Evolutionary conservation across 2,329 filamentous ascomycete species (phyloP), one percentile per base, ranked within the genome.

Genomic region (Westerdykella ornata): DNA sequence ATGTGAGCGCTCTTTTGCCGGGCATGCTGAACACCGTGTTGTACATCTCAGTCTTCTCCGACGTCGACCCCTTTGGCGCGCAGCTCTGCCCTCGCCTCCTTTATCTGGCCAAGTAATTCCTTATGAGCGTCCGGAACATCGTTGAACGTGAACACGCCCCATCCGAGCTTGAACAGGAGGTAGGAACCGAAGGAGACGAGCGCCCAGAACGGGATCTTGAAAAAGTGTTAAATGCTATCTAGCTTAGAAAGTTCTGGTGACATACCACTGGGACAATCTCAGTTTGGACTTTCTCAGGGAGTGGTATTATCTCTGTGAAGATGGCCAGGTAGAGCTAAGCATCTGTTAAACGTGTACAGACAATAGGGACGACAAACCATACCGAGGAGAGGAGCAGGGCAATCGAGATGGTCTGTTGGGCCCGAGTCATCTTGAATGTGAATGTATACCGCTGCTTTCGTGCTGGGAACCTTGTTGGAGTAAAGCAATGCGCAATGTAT

Each of bases 101-200:
- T 77, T 61, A 94, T 92, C 71, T 97, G 85, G 56, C 72, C 74
- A 76, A 92, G 88, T 56, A 98, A 73, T 70, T 96, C 89, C 64
- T 82, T 80, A 69, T 97, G 85, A 39, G 92, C 92, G 47, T 87
- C 78, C 41, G 90, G 89, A 37, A 94, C 88, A 68, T 97, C 89
- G 74, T 95, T 92, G 77, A 98, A 98, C 43, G 88, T 95, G 64
- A 95, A 76, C 56, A 98, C 86, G 51, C 92, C 92, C 73, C 81
- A 85, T 58, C 92, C 92, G 48, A 98, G 84, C 57, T 88, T 87
- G 72, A 84, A 88, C 51, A 98, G 83, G 15, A 98, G 82, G 70
- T 88, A 89, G 48, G 89, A 85, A 68, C 89, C 92, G 63, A 97
- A 89, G 16, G 85, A 82, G 52, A 98, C 85, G 56, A 97, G 75